A percentile compares a stretch with the other conserved stretches of the same genome.
These are phyloP conservation scores for Termitomyces eurrhizus DNA, from an alignment of 768 basidiomycete species.

Conservation along the genomic window DNA sequence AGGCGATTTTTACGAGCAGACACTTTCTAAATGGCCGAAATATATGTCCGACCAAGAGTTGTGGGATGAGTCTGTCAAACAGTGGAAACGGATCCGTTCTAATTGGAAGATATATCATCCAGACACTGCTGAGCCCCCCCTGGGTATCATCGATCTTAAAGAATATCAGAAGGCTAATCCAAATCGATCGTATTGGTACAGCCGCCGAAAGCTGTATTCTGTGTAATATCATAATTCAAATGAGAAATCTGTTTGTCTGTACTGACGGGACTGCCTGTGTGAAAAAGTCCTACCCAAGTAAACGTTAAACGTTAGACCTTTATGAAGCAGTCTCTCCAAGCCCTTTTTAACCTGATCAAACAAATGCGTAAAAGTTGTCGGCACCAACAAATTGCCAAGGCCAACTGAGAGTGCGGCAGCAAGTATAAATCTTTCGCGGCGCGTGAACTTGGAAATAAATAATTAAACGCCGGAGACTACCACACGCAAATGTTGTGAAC, in stretches of 20 bases:
- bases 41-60: background rate
- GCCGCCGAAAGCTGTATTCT: no score
- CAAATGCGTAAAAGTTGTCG: constrained; percentile 60
- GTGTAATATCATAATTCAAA: no score
- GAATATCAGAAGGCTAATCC: no score
- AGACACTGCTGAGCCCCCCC: no score
- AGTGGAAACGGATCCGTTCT: background rate
- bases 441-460: constrained; percentile 51
- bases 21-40: background rate
- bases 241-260: no score
- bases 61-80: background rate
- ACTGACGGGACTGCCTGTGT: no score
- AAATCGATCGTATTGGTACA: no score
- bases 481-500: constrained; percentile 81
- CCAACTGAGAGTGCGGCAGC: constrained; percentile 69
- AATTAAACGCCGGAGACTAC: constrained; percentile 64
- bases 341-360: constrained; percentile 61
- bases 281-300: no score
- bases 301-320: no score
- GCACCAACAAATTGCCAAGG: constrained; percentile 65
- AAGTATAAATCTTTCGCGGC: constrained; percentile 67
- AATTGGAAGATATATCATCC: background rate
- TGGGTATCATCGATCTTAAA: no score
- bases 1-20: background rate
- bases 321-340: constrained; percentile 64